phyloP scores from a whole-genome alignment of 148 eudicot species.

The Spergularia bocconei region DNA sequence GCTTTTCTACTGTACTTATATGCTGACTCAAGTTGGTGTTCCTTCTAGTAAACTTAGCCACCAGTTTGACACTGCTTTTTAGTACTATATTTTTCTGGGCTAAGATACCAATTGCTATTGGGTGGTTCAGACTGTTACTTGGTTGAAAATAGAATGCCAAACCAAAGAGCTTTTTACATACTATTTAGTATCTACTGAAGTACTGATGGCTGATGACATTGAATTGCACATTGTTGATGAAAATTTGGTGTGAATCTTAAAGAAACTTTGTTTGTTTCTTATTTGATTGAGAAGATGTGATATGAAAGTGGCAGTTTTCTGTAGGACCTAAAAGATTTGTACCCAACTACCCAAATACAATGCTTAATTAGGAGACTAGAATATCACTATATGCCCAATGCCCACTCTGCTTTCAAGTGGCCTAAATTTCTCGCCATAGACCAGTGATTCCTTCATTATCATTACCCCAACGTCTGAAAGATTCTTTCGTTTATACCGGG shows the following conservation, averaged over 20 bases:
- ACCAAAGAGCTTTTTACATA: not conserved
- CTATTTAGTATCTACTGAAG: not conserved
- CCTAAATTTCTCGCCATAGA: not conserved
- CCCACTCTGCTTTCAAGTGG: constrained; percentile 12
- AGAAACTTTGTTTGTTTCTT: constrained; percentile 6
- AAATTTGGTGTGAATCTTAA: not conserved
- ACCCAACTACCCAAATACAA: constrained; percentile 15
- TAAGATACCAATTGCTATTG: not conserved
- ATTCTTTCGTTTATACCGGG: too few relatives aligned
- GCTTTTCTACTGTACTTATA: constrained; percentile 2
- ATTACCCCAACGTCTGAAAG: too few relatives aligned
- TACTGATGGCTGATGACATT: not conserved
- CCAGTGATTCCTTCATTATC: too few relatives aligned
- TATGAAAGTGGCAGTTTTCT: constrained; percentile 5
- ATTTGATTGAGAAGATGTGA: not conserved
- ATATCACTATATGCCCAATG: not conserved
- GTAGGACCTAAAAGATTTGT: constrained; percentile 16
- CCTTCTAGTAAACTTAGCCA: not conserved
- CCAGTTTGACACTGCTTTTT: not conserved
- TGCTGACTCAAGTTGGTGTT: constrained; percentile 10
- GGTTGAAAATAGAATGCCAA: constrained; percentile 2
- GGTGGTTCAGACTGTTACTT: not conserved
- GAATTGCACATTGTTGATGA: not conserved
- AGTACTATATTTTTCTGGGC: not conserved
- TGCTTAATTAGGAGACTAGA: constrained; percentile 9